phyloP scores from a whole-genome alignment of 768 basidiomycete species.

The Leccinum variicolor region DNA sequence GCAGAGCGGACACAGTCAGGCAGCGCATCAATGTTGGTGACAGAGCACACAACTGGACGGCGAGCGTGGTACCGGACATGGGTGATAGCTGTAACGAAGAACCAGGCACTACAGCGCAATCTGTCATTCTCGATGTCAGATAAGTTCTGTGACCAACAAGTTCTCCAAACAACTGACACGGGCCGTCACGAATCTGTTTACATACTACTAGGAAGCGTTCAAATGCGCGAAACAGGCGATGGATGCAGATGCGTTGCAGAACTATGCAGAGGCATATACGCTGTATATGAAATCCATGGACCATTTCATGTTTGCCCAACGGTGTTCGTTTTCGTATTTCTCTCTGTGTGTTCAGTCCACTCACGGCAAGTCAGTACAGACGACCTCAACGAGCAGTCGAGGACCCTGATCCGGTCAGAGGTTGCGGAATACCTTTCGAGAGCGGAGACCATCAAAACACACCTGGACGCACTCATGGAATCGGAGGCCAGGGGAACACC shows the following conservation, averaged over 20 bases:
- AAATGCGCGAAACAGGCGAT: constrained; percentile 87
- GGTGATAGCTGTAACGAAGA: not conserved
- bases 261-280: constrained; percentile 93
- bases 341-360: not conserved
- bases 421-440: constrained; percentile 85
- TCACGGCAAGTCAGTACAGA: constrained; percentile 28
- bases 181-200: constrained; percentile 17
- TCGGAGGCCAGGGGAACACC: not conserved
- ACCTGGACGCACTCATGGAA: constrained; percentile 40
- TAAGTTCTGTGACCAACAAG: not conserved
- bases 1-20: constrained; percentile 15
- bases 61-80: not conserved
- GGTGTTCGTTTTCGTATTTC: constrained; percentile 50
- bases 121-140: constrained; percentile 17
- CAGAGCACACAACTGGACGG: not conserved
- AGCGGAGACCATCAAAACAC: constrained; percentile 85
- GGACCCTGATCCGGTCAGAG: constrained; percentile 77
- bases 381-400: constrained; percentile 90
- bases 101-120: constrained; percentile 3
- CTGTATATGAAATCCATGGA: constrained; percentile 91
- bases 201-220: constrained; percentile 60
- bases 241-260: constrained; percentile 83
- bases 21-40: not conserved
- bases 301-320: constrained; percentile 95
- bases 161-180: not conserved